Evolutionary conservation across 306 rosid genomes (phyloP).

Genomic region (Inga leiocalycina): DNA sequence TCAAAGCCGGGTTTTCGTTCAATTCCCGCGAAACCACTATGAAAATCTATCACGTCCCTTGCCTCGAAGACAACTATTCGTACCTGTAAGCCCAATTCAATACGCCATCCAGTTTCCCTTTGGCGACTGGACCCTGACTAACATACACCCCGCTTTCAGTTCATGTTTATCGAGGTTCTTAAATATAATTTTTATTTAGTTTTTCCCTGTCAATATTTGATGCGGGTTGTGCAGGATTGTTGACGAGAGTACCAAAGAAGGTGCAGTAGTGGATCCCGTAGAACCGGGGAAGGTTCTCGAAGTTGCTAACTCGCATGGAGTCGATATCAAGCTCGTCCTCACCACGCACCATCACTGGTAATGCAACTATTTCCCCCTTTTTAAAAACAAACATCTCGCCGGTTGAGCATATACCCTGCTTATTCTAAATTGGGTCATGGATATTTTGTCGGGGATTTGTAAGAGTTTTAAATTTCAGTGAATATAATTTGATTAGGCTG

Average conservation of each 20-base stretch:
- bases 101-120: not conserved
- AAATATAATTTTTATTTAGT: not conserved
- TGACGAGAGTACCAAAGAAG: constrained; percentile 80
- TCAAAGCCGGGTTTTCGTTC: not conserved
- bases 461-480: not conserved
- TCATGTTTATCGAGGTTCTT: not conserved
- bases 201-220: constrained; percentile 25
- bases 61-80: constrained; percentile 47
- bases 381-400: not conserved
- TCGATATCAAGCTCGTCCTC: constrained; percentile 75
- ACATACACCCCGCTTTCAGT: not conserved
- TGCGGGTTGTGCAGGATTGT: constrained; percentile 54
- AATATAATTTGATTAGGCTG: not conserved
- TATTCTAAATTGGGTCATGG: not conserved
- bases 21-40: constrained; percentile 42
- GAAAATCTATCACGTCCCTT: constrained; percentile 40
- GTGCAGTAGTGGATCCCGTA: constrained; percentile 89
- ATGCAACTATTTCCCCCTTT: not conserved
- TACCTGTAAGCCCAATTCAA: constrained; percentile 34
- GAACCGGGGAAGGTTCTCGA: constrained; percentile 83
- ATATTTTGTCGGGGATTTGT: not conserved
- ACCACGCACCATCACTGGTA: constrained; percentile 98
- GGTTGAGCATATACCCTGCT: not conserved
- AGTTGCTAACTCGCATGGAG: constrained; percentile 64
- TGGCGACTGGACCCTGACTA: not conserved